Conservation (phyloP, 2,329 filamentous ascomycete species). For the Neonectria neomacrospora region DNA sequence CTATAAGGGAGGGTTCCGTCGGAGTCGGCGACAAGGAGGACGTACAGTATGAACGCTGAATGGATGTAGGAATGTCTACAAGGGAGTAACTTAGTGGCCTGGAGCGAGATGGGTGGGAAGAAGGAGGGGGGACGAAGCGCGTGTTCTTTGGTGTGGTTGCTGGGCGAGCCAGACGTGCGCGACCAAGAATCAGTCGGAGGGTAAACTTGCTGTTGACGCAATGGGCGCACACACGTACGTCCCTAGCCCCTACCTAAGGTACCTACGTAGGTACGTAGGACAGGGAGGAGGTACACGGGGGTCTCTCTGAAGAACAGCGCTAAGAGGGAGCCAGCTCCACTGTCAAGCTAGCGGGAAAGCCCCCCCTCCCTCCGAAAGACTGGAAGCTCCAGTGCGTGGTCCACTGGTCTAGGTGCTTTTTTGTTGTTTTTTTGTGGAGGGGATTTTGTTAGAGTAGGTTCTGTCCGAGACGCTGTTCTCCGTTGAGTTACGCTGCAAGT, state of each 20-base stretch:
- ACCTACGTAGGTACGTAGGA: not conserved
- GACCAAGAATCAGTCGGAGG: conserved; percentile 33
- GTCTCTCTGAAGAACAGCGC: conserved; percentile 15
- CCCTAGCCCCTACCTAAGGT: too few species aligned
- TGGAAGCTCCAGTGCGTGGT: not conserved
- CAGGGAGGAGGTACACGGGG: conserved; percentile 2
- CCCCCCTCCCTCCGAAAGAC: not conserved
- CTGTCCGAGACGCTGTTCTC: conserved; percentile 1
- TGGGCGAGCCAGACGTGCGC: conserved; percentile 27
- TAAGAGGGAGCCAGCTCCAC: conserved; percentile 14
- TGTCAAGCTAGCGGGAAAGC: conserved; percentile 7
- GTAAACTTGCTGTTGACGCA: conserved; percentile 45
- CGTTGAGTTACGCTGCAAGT: not conserved
- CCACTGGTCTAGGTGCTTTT: too few species aligned
- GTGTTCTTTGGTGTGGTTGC: conserved; percentile 19
- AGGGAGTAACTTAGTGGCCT: conserved; percentile 22
- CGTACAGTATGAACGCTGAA: not conserved
- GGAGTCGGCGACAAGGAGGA: conserved; percentile 30
- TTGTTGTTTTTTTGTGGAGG: not conserved
- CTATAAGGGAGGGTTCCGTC: conserved; percentile 18
- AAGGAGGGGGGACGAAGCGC: conserved; percentile 16
- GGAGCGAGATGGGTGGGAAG: conserved; percentile 20
- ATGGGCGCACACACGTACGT: conserved; percentile 35
- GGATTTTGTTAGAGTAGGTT: not conserved
- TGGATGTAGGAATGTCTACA: conserved; percentile 15